These are phyloP conservation scores for Tetrahymena elliotti DNA, from an alignment of 73 alveolate genomes.

Conservation along the genomic window DNA sequence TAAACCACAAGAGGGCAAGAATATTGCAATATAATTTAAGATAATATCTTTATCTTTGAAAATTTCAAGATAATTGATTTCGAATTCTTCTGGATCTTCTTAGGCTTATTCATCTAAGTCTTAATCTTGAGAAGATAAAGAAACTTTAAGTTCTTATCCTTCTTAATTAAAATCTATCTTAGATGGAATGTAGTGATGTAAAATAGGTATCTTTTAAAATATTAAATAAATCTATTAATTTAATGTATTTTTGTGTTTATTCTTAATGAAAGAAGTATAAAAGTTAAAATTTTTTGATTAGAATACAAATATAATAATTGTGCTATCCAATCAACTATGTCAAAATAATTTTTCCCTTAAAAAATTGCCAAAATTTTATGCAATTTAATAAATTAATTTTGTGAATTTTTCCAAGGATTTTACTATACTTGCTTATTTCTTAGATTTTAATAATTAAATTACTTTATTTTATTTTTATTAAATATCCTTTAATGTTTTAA, in stretches of 20 bases:
- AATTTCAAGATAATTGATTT: background rate
- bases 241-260: no score
- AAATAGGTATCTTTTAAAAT: background rate
- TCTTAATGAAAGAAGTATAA: background rate
- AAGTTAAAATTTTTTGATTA: no score
- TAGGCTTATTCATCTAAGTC: background rate
- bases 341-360: no score
- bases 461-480: no score
- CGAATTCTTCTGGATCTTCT: background rate
- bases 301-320: no score
- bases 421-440: no score
- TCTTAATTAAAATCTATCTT: background rate
- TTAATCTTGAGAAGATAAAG: background rate
- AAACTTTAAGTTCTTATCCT: background rate
- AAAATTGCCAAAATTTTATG: no score
- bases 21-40: background rate
- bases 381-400: no score
- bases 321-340: no score
- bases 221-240: no score
- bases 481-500: background rate
- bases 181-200: background rate
- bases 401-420: no score
- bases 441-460: no score
- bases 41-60: background rate
- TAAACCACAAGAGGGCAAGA: background rate